Evolutionary conservation across 352 stramenopile species (phyloP).

Genomic region (Elongisporangium senticosum): DNA sequence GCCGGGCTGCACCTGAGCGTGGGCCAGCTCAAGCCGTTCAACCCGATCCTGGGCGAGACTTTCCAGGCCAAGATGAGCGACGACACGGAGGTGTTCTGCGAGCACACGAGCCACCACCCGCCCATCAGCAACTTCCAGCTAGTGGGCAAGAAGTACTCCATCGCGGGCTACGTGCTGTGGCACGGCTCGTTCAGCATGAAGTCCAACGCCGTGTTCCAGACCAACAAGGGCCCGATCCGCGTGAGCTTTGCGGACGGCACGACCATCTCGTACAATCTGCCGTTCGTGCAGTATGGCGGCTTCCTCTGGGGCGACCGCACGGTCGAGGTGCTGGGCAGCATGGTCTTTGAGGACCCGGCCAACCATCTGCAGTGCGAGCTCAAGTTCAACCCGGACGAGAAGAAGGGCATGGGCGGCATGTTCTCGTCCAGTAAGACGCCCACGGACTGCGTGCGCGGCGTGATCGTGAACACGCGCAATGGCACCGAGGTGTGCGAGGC

Average conservation of each 20-base stretch:
- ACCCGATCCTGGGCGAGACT: slow-evolving; percentile 80
- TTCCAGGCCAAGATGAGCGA: slow-evolving; percentile 71
- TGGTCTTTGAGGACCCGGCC: slow-evolving; percentile 75
- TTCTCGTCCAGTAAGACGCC: slow-evolving; percentile 75
- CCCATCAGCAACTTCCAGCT: slow-evolving; percentile 84
- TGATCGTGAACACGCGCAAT: slow-evolving; percentile 60
- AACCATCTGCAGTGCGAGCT: slow-evolving; percentile 66
- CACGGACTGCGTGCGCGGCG: slow-evolving; percentile 64
- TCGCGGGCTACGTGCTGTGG: slow-evolving; percentile 70
- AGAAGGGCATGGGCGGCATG: slow-evolving; percentile 83
- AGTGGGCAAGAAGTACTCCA: slow-evolving; percentile 62
- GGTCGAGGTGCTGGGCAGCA: slow-evolving; percentile 64
- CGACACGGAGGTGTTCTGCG: slow-evolving; percentile 71
- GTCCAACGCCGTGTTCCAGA: slow-evolving; percentile 80
- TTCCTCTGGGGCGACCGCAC: slow-evolving; percentile 81
- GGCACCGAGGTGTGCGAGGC: slow-evolving; percentile 65
- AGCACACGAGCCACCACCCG: slow-evolving; percentile 84
- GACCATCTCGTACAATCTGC: slow-evolving; percentile 65
- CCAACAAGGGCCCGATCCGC: slow-evolving; percentile 69
- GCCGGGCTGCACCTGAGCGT: slow-evolving; percentile 76
- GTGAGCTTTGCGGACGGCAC: slow-evolving; percentile 65
- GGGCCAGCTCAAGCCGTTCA: slow-evolving; percentile 82
- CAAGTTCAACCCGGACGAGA: slow-evolving; percentile 80
- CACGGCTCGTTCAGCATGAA: slow-evolving; percentile 78
- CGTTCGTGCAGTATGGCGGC: slow-evolving; percentile 65